These are phyloP conservation scores for Diaporthe sp. DNA, from an alignment of 2,329 filamentous ascomycete genomes.

Conservation along the genomic window DNA sequence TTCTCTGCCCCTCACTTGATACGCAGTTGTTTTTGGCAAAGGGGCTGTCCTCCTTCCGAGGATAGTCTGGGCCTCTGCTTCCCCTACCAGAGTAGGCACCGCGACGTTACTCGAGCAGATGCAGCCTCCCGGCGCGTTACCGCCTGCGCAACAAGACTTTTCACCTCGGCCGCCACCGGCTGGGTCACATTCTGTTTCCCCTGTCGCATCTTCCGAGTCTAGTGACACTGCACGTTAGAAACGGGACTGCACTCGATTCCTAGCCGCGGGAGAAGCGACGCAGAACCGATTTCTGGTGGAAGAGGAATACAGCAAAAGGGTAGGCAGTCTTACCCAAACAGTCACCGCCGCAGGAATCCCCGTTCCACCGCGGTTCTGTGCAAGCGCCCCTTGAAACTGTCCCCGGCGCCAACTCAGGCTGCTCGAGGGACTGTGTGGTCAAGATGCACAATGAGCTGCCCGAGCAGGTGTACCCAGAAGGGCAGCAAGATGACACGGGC, in stretches of 20 bases:
- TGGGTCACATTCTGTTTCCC: constrained; percentile 28
- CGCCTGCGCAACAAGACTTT: constrained; percentile 39
- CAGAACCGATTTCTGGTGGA: neutral
- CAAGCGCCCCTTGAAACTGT: constrained; percentile 39
- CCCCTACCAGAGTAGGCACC: constrained; percentile 29
- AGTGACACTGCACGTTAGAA: neutral
- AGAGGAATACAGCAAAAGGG: neutral
- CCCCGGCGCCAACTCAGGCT: constrained; percentile 37
- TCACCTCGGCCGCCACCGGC: constrained; percentile 36
- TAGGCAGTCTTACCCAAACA: constrained; percentile 38
- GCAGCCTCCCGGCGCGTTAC: constrained; percentile 39
- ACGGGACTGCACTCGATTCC: too few species aligned
- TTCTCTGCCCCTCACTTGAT: neutral
- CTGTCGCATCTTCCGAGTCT: constrained; percentile 18
- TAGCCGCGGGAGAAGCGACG: neutral
- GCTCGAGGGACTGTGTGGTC: constrained; percentile 27
- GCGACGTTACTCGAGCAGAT: constrained; percentile 33
- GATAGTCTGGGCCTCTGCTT: constrained; percentile 37
- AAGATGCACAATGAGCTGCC: constrained; percentile 40
- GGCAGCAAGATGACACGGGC: constrained; percentile 39
- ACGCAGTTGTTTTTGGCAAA: constrained; percentile 31
- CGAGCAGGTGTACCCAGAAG: constrained; percentile 41
- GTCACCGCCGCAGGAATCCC: constrained; percentile 38
- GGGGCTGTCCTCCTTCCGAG: constrained; percentile 34
- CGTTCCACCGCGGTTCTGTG: constrained; percentile 41